Evolutionary conservation across 1,284 basidiomycete species (phyloP).

Genomic region (Phenoliferia sp.): DNA sequence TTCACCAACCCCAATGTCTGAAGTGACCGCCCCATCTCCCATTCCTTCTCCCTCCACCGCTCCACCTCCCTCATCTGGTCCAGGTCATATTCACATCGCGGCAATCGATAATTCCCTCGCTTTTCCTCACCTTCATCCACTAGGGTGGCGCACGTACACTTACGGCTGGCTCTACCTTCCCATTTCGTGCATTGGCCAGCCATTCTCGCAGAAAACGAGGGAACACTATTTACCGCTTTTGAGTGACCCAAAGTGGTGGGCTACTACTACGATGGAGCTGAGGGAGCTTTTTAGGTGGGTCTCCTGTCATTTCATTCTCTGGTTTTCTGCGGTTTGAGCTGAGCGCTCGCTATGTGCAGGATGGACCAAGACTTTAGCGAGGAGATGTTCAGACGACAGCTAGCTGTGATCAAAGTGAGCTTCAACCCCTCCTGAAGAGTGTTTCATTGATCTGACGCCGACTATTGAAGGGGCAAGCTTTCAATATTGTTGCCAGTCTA

Average conservation of each 20-base stretch:
- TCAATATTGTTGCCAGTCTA: slow-evolving; percentile 79
- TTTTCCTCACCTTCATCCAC: slow-evolving; percentile 66
- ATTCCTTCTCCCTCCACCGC: background rate
- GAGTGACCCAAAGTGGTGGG: slow-evolving; percentile 82
- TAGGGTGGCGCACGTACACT: slow-evolving; percentile 61
- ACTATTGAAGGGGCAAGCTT: slow-evolving; percentile 71
- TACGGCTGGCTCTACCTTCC: slow-evolving; percentile 81
- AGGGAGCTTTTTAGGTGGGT: slow-evolving; percentile 57
- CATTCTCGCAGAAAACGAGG: slow-evolving; percentile 75
- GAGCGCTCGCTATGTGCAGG: slow-evolving; percentile 40
- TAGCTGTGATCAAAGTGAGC: slow-evolving; percentile 60
- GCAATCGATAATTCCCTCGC: slow-evolving; percentile 91
- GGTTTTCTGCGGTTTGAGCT: too few species aligned
- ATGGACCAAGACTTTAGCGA: slow-evolving; percentile 62
- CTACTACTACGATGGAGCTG: slow-evolving; percentile 72
- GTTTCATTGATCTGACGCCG: background rate
- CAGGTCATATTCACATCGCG: slow-evolving; percentile 58
- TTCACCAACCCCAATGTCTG: slow-evolving; percentile 59
- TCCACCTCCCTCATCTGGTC: background rate
- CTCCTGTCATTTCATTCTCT: background rate
- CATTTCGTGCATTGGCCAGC: slow-evolving; percentile 71
- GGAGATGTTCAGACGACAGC: slow-evolving; percentile 59
- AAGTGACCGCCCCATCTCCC: slow-evolving; percentile 47
- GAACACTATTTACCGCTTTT: slow-evolving; percentile 75
- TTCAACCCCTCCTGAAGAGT: background rate